Evolutionary conservation across 352 stramenopile genomes (phyloP), one percentile per base, ranked within the genome.

Genomic region (Phytophthora idaei): DNA sequence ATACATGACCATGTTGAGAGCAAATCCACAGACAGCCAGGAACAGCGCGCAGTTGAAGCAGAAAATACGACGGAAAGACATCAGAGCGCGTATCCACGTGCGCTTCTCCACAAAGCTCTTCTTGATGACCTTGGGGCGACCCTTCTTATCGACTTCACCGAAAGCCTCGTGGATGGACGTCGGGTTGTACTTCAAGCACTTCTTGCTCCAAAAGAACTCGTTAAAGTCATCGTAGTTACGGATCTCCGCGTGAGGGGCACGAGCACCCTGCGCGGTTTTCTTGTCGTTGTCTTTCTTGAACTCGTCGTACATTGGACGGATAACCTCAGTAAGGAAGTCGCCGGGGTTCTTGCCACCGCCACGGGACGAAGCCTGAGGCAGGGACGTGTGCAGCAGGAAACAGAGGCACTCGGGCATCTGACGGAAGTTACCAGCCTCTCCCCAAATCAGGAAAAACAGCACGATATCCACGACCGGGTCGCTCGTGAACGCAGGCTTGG

Each of bases 171-270:
- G 70, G 37, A 95, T 93, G 21, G 55, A 86, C 37, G 73, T 80
- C 9, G 69, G 52, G 56, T 92, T 89, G 71, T 78, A 94, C 70
- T 92, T 93, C 37, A 95, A 62, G 39, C 85, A 94, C 57, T 93
- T 94, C 57, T 94, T 94, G 53, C 60, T 90, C 87, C 87, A 95
- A 64, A 95, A 95, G 44, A 94, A 95, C 73, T 95, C 87, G 68
- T 95, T 95, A 49, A 95, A 95, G 56, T 95, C 87, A 44, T 95
- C 87, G 66, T 95, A 95, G 72, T 94, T 94, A 12, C 87, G 84
- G 39, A 95, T 93, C 57, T 95, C 81, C 7, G 66, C 48, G 62
- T 95, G 87, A 11, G 84, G 60, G 8, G 87, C 85, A 5, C 87
- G 84, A 10, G 81, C 81, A 12, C 87, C 87, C 62, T 93, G 87